Base-by-base conservation (phyloP, 108 stramenopile genomes). In the Aureococcus anophagefferens region DNA sequence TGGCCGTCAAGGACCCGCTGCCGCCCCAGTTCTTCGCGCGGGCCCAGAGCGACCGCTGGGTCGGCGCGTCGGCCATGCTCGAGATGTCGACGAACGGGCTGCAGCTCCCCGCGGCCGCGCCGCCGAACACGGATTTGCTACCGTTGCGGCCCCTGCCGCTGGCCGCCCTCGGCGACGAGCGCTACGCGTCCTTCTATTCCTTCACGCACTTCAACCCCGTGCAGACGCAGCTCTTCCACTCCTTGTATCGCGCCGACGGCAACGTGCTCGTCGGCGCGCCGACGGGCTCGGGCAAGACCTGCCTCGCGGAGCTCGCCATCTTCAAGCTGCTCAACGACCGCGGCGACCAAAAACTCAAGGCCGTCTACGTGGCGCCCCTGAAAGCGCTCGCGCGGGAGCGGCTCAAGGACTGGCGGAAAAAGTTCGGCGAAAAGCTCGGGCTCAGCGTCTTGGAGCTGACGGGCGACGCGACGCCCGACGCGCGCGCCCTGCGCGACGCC, bases 301-400 rank as follows among this genome's bases (percentile, higher is more conserved):
- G 86, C 30, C 75, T 91, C 17, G 90, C 93, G 0, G 94, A 97
- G 83, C 77, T 94, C 37, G 92, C 91, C 34, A 70, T 98, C 36
- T 74, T 96, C 46, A 80, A 97, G 30, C 88, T 99, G 90, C 76
- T 87, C 46, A 68, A 75, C 32, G 87, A 93, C 76, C 81, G 75
- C 44, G 67, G 77, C 30, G 73, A 87, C 64, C 89, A 83, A 0
- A 79, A 85, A 31, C 86, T 88, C 25, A 91, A 92, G 72, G 92
- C 92, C 46, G 94, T 99, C 13, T 99, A 99, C 83, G 93, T 99
- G 63, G 98, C 97, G 7, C 98, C 98, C 14, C 85, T 99, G 46
- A 98, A 96, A 76, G 96, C 97, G 15, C 82, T 99, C 14, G 97
- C 96, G 0, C 77, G 95, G 46, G 98, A 99, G 77, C 84, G 98